Conservation (phyloP, 2,329 filamentous ascomycete genomes). For the Volutella citrinella region DNA sequence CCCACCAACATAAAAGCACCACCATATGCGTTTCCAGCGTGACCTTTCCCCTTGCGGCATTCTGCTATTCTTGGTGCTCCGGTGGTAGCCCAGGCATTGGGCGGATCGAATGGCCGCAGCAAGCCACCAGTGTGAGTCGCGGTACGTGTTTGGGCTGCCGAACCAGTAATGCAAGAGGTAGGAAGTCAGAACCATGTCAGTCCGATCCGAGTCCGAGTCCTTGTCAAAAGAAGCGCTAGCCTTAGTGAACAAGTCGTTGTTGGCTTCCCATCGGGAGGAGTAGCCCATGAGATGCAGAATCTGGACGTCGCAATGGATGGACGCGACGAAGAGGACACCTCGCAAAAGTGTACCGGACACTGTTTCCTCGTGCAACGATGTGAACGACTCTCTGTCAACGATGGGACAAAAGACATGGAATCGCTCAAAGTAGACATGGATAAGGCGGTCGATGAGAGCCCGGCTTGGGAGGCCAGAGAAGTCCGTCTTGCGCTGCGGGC, state of each 20-base stretch:
- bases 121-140: conserved; percentile 1
- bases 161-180: conserved; percentile 14
- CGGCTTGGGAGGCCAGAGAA: neutral
- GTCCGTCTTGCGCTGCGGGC: accelerated
- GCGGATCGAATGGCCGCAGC: neutral
- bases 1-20: neutral
- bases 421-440: conserved; percentile 6
- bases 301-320: conserved; percentile 3
- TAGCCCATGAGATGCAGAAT: conserved; percentile 4
- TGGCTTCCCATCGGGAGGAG: conserved; percentile 5
- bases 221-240: neutral
- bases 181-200: conserved; percentile 1
- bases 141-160: conserved; percentile 5
- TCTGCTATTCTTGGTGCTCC: neutral
- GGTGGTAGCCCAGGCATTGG: conserved; percentile 1
- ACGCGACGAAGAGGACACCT: conserved; percentile 6
- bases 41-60: neutral
- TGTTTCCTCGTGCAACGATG: neutral
- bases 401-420: conserved; percentile 7
- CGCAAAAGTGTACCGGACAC: conserved; percentile 2
- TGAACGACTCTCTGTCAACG: neutral
- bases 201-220: neutral
- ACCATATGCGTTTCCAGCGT: conserved; percentile 2
- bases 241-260: neutral
- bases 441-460: neutral